Evolutionary conservation across 2,329 filamentous ascomycete genomes (phyloP).

Genomic region (Proliferodiscus dingleyae): DNA sequence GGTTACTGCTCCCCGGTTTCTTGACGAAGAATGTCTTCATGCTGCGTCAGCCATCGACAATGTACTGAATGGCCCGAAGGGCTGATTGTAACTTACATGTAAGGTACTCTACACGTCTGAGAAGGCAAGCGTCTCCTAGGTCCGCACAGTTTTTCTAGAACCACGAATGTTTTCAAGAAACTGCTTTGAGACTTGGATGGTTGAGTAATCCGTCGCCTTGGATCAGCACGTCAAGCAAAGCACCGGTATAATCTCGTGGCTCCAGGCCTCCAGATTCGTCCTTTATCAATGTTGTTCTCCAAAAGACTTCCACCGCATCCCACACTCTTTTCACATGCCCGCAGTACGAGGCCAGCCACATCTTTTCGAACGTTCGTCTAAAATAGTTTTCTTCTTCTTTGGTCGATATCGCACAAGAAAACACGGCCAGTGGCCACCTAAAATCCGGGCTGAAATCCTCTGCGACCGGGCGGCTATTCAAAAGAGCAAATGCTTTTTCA

Average conservation of each 20-base stretch:
- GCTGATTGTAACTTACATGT: too few species aligned
- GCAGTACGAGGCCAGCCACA: conserved; percentile 7
- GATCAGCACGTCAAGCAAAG: conserved; percentile 3
- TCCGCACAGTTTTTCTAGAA: too few species aligned
- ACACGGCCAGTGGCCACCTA: conserved; percentile 5
- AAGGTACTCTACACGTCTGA: too few species aligned
- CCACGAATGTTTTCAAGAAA: too few species aligned
- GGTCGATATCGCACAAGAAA: conserved; percentile 2
- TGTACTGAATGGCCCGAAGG: too few species aligned
- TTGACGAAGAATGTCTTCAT: too few species aligned
- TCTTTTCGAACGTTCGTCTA: conserved; percentile 3
- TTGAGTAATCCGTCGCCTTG: conserved; percentile 2
- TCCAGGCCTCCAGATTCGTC: background rate
- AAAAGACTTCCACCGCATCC: conserved; percentile 4
- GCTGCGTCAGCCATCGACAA: too few species aligned
- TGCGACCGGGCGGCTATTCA: background rate
- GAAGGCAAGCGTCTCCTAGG: too few species aligned
- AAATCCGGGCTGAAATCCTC: background rate
- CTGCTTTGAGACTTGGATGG: conserved; percentile 1
- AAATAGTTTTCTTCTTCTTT: background rate
- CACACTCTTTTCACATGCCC: conserved; percentile 4
- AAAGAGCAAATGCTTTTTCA: background rate
- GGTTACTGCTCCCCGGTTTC: too few species aligned
- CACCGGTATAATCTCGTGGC: background rate
- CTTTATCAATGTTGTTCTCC: background rate